Percentiles rank a stretch among this genome's conserved stretches.
These are phyloP conservation scores for Harrya chromipes DNA, from an alignment of 768 basidiomycete species.

Conservation along the genomic window DNA sequence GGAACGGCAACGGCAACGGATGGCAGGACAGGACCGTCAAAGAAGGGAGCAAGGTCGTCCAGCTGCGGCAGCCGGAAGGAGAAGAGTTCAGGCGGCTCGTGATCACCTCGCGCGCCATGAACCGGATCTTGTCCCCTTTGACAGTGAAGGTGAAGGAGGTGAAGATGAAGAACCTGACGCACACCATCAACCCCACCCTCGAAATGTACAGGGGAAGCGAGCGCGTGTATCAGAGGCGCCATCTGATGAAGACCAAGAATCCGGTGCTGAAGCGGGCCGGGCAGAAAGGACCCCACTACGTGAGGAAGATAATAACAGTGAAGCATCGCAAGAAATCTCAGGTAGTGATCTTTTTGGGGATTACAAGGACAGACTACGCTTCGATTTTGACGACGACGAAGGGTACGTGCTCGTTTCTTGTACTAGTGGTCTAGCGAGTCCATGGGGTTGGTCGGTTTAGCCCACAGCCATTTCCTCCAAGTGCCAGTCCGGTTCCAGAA, in stretches of 20 bases:
- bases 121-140: background rate
- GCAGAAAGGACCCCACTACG: background rate
- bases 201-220: conserved; percentile 11
- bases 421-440: background rate
- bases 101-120: background rate
- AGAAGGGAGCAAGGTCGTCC: background rate
- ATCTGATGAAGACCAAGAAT: background rate
- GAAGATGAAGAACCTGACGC: conserved; percentile 6
- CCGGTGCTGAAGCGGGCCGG: background rate
- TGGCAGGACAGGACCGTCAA: conserved; percentile 1
- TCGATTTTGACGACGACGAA: background rate
- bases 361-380: background rate
- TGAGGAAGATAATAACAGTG: background rate
- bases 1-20: conserved; percentile 1
- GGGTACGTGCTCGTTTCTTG: conserved; percentile 10
- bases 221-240: conserved; percentile 3
- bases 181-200: background rate
- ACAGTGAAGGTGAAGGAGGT: conserved; percentile 8
- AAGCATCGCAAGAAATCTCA: conserved; percentile 9
- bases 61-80: background rate
- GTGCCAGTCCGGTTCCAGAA: background rate
- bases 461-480: background rate
- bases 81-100: background rate
- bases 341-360: conserved; percentile 25
- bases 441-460: background rate